Evolutionary conservation across 2,329 filamentous ascomycete species (phyloP), one percentile per base, ranked within the genome.

Genomic region (Botryotinia globosa): DNA sequence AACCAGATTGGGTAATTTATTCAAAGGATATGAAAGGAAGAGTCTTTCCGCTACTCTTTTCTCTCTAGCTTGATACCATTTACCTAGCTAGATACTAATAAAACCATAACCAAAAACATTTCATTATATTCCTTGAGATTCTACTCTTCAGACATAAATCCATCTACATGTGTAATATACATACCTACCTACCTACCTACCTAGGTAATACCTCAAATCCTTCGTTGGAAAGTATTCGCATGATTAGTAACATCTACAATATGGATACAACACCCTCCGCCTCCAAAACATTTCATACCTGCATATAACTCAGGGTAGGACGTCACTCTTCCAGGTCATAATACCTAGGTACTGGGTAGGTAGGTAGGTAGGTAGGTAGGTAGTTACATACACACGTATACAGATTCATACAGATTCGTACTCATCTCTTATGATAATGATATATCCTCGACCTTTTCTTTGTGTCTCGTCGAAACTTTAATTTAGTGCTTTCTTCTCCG

Each of bases 401-500:
- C n/a, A 18, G 25, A 56, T 18, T 54, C 51, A 1, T 54, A n/a
- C 48, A 42, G 39, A 39, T 39, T 39, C 39, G 12, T 14, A 39
- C 63, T 18, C n/a, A 44, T 25, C 12, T 48, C 20, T 48, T 44
- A 44, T 6, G 8, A n/a, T n/a, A n/a, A n/a, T n/a, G n/a, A n/a
- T 8, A 39, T 42, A 42, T 42, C 39, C n/a, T 56, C 51, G 51
- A 18, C 51, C 51, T 37, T 54, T 42, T 39, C 29, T 8, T 20
- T n/a, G n/a, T n/a, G 14, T 25, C 48, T 42, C 6, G 61, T 32
- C 61, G 8, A 3, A 3, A 64, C 16, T 56, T 29, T 56, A 29
- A 29, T 45, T 22, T 64, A 64, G 61, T 64, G 61, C 61, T 45
- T 32, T 16, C 48, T 64, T 68, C 65, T 68, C 65, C 65, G 65